Percentiles rank a stretch among this genome's conserved stretches.
phyloP scores from a whole-genome alignment of 2,329 filamentous ascomycete genomes.

The Scytalidium sp. region DNA sequence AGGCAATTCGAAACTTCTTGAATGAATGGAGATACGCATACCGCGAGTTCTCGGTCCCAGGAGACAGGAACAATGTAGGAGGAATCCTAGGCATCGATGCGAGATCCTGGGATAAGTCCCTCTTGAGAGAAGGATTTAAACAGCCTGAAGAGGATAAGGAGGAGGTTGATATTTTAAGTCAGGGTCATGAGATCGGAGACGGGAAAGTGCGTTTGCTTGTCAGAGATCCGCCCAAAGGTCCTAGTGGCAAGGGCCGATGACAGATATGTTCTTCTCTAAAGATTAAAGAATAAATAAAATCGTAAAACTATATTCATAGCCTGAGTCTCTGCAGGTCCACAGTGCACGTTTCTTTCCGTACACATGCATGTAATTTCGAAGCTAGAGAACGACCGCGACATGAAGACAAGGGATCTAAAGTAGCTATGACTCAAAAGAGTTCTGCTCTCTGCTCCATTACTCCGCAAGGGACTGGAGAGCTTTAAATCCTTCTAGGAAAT shows the following conservation, averaged over 20 bases:
- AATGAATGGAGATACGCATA: constrained; percentile 96
- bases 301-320: constrained; percentile 14
- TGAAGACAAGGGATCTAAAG: no score
- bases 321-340: no score
- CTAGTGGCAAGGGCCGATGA: constrained; percentile 22
- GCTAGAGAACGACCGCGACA: no score
- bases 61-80: constrained; percentile 80
- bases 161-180: constrained; percentile 54
- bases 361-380: no score
- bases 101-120: constrained; percentile 62
- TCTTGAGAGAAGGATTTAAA: constrained; percentile 42
- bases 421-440: no score
- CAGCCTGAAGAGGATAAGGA: constrained; percentile 30
- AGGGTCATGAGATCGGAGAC: constrained; percentile 66
- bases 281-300: constrained; percentile 23
- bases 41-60: constrained; percentile 92
- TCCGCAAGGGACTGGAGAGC: constrained; percentile 7
- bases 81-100: constrained; percentile 71
- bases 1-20: constrained; percentile 84
- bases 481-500: constrained; percentile 67
- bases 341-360: no score
- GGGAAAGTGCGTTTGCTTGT: constrained; percentile 65
- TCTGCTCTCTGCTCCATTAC: background rate
- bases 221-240: constrained; percentile 39
- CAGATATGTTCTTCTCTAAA: constrained; percentile 6